These are phyloP conservation scores for Alternaria sp. DNA, from an alignment of 2,329 filamentous ascomycete species.

Conservation along the genomic window DNA sequence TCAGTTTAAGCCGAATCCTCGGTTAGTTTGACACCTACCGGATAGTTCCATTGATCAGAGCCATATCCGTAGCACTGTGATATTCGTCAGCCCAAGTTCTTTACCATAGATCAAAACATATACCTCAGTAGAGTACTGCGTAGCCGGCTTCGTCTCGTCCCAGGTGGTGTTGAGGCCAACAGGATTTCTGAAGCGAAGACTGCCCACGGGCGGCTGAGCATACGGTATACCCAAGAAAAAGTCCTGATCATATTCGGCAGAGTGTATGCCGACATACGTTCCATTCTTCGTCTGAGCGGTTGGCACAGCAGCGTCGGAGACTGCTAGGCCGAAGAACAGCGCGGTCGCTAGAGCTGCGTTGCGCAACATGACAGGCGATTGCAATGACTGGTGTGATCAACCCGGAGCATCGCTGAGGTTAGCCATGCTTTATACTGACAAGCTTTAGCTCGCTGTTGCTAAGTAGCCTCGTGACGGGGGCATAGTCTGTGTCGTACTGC, in stretches of 20 bases:
- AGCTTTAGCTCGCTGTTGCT: not conserved
- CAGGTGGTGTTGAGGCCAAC: conserved; percentile 56
- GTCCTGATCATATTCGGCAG: conserved; percentile 54
- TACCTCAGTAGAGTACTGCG: conserved; percentile 37
- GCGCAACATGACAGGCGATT: conserved; percentile 24
- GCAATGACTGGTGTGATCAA: not conserved
- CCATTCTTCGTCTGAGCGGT: conserved; percentile 54
- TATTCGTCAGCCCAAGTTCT: conserved; percentile 10
- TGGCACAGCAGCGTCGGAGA: conserved; percentile 30
- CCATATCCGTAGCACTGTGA: conserved; percentile 49
- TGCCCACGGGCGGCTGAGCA: conserved; percentile 44
- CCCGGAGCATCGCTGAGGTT: not conserved
- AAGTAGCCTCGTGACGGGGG: not conserved
- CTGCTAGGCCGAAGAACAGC: conserved; percentile 24
- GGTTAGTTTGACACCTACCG: conserved; percentile 30
- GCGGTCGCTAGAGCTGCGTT: conserved; percentile 18
- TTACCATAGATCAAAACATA: not conserved
- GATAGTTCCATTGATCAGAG: conserved; percentile 52
- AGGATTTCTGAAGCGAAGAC: conserved; percentile 61
- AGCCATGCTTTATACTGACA: conserved; percentile 16
- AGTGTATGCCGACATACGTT: conserved; percentile 52
- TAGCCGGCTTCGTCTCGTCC: conserved; percentile 49
- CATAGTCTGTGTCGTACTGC: not conserved
- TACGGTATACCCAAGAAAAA: conserved; percentile 62
- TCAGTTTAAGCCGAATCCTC: not conserved